Base-by-base conservation (phyloP, 306 rosid genomes). In the Malus sieversii region DNA sequence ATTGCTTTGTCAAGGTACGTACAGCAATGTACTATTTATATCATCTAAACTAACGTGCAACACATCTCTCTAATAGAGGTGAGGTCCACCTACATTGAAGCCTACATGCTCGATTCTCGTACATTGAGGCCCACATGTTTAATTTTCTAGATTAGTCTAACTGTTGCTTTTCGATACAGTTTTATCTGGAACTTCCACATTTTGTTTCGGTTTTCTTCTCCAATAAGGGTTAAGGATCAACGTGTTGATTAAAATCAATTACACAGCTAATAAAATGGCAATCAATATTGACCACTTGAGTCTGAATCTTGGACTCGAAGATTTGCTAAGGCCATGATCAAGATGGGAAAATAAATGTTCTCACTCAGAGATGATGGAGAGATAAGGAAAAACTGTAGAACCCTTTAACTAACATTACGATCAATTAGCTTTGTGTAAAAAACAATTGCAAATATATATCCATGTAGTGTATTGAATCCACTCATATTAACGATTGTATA, bases 1-100 rank as follows among this genome's bases (percentile, higher is more conserved):
- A 93, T 48, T 93, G 97, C 81, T 86, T 90, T 48, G 93, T 93
- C 25, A 82, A 60, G 51, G 97, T 93, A 77, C 19, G 53, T 16
- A 13, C 5, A 46, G 19, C 53, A 48, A 15, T 48, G 53, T 30
- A 32, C 68, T 64, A 64, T 30, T 33, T 64, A 2, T 64, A 30
- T 20, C 44, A 16, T 64, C 44, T 32, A 42, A 18, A 64, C n/a
- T 32, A 12, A 32, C 20, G 6, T 48, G 53, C 53, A 6, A 14
- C 19, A 48, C 53, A 48, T 48, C 53, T 48, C 53, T 16, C 19
- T 46, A 46, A 13, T 45, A 46, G 2, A 15, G 53, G 0, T 18
- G 8, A 15, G 53, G 16, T 48, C 53, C 53, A 5, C 20, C 53
- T 15, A 48, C 53, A 48, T 48, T 15, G 38, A 33, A 8, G 38